Conservation (phyloP, 306 rosid species). For the Styphnolobium japonicum region DNA sequence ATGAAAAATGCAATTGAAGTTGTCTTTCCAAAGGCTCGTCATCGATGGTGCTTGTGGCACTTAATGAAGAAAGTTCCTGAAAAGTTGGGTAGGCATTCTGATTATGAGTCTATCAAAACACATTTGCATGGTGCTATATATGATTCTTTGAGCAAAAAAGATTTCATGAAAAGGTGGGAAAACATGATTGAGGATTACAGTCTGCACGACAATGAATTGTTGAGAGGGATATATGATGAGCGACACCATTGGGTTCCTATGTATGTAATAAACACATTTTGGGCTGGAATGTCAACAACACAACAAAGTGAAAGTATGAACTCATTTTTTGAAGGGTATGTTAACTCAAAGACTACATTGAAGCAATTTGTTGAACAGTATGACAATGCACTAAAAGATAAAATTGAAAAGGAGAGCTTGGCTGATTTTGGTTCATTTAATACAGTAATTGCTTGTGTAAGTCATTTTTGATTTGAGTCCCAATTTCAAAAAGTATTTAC, state of each 20-base stretch:
- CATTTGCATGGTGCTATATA: neutral
- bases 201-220: neutral
- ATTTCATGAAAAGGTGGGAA: neutral
- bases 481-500: neutral
- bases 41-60: conserved; percentile 26
- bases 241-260: neutral
- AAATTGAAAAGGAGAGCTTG: neutral
- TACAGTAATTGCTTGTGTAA: neutral
- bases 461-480: neutral
- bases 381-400: neutral
- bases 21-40: conserved; percentile 18
- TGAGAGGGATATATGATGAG: neutral
- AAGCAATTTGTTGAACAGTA: no score
- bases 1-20: conserved; percentile 25
- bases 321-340: no score
- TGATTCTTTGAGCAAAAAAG: neutral
- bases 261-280: neutral
- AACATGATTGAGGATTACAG: neutral
- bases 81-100: neutral
- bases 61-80: conserved; percentile 23
- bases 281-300: neutral
- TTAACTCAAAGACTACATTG: no score
- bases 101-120: conserved; percentile 7
- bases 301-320: neutral
- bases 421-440: neutral